Conservation (phyloP, 345 rosid species). For the Lepidium africanum region DNA sequence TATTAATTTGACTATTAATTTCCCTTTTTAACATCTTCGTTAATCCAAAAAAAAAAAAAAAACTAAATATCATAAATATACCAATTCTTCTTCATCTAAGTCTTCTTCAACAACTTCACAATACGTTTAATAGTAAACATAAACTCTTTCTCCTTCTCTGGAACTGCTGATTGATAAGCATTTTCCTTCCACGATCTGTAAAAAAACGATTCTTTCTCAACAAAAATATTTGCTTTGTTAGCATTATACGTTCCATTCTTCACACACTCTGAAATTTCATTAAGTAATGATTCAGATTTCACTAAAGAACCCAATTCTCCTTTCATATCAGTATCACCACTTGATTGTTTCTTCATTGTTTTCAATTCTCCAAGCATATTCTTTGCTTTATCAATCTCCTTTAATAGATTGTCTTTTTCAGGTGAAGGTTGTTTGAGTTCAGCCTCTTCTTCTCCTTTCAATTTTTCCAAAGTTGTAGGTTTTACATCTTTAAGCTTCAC, state of each 20-base stretch:
- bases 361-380: constrained; percentile 20
- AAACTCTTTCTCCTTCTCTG: constrained; percentile 28
- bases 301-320: constrained; percentile 5
- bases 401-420: background rate
- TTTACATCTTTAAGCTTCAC: constrained; percentile 20
- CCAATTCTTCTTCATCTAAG: background rate
- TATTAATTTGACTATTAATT: no score
- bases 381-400: constrained; percentile 23
- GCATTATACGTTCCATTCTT: constrained; percentile 14
- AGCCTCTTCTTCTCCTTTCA: constrained; percentile 14
- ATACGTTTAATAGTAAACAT: constrained; percentile 18
- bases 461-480: constrained; percentile 5
- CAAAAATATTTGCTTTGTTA: constrained; percentile 11
- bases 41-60: background rate
- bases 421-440: background rate
- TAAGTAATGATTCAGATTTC: constrained; percentile 25
- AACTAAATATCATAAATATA: background rate
- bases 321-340: constrained; percentile 15
- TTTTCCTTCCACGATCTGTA: constrained; percentile 27
- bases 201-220: constrained; percentile 19
- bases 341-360: constrained; percentile 12
- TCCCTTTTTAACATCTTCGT: background rate
- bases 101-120: constrained; percentile 22
- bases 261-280: constrained; percentile 8
- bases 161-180: constrained; percentile 16